Evolutionary conservation across 495 filamentous ascomycete genomes (phyloP).

Genomic region (Trichoderma virens): DNA sequence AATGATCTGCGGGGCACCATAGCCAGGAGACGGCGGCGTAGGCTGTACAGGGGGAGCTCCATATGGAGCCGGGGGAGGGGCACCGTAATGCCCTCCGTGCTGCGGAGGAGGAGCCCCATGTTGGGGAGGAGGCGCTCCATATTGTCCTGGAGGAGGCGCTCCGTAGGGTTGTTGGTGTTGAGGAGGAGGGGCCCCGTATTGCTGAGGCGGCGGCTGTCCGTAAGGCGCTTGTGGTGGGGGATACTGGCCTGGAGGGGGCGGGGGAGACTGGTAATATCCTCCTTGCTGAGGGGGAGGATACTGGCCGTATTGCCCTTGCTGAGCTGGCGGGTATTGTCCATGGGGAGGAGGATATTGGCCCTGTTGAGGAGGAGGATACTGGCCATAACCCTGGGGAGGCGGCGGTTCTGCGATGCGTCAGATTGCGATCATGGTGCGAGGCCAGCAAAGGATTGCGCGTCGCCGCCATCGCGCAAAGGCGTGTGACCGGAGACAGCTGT

Average conservation of each 20-base stretch:
- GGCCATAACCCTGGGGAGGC: slow-evolving; percentile 21
- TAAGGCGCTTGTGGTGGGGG: slow-evolving; percentile 20
- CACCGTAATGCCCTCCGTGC: slow-evolving; percentile 25
- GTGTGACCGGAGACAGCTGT: background rate
- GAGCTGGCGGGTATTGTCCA: slow-evolving; percentile 14
- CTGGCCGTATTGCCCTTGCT: slow-evolving; percentile 20
- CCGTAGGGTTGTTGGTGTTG: slow-evolving; percentile 21
- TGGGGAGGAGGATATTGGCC: slow-evolving; percentile 18
- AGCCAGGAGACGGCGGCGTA: slow-evolving; percentile 52
- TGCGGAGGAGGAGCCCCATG: slow-evolving; percentile 33
- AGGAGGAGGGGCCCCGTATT: slow-evolving; percentile 1
- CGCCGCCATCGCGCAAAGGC: no score
- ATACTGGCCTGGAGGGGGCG: slow-evolving; percentile 36
- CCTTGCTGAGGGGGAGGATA: slow-evolving; percentile 25
- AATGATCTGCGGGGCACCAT: slow-evolving; percentile 53
- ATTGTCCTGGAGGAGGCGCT: slow-evolving; percentile 26
- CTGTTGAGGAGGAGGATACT: slow-evolving; percentile 17
- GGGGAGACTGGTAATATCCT: slow-evolving; percentile 14
- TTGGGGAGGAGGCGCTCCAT: slow-evolving; percentile 29
- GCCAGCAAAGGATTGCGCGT: background rate
- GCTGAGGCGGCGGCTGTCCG: slow-evolving; percentile 16
- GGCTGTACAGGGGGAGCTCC: slow-evolving; percentile 34
- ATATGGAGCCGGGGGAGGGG: slow-evolving; percentile 31
- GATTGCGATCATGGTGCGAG: background rate
- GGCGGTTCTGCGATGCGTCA: slow-evolving; percentile 18